phyloP scores from a whole-genome alignment of 495 filamentous ascomycete genomes.

The Aspergillus taichungensis region DNA sequence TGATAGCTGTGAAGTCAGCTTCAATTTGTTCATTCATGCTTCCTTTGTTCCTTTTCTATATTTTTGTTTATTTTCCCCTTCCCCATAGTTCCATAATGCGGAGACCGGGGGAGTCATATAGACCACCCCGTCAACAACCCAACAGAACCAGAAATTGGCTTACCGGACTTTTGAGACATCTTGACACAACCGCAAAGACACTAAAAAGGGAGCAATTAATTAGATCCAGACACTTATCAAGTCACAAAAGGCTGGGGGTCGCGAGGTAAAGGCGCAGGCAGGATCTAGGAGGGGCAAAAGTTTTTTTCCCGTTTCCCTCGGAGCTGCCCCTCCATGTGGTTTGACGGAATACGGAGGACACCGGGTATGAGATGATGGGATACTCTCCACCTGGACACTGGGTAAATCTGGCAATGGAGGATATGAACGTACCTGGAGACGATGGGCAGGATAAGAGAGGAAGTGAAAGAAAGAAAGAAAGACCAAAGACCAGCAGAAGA shows the following conservation, averaged over 20 bases:
- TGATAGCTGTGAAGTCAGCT: constrained; percentile 58
- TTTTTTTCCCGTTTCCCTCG: no score
- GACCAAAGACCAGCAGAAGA: neutral
- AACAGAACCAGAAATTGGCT: constrained; percentile 5
- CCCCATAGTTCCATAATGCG: no score
- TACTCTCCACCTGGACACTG: no score
- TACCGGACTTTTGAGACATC: constrained; percentile 41
- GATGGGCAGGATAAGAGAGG: neutral
- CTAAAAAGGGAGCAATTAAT: constrained; percentile 14
- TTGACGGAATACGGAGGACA: no score
- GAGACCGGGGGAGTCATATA: no score
- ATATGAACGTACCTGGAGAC: neutral
- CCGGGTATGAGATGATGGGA: no score
- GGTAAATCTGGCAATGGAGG: neutral
- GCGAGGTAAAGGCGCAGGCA: neutral
- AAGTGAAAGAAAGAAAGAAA: no score
- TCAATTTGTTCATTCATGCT: neutral
- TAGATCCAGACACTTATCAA: constrained; percentile 6
- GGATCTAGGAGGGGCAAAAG: no score
- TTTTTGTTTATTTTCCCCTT: no score
- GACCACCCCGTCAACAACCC: no score
- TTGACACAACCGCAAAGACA: constrained; percentile 8
- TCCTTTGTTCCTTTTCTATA: neutral
- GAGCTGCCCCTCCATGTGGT: no score
- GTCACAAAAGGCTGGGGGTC: neutral